phyloP scores from a whole-genome alignment of 129 eudicot genomes.

The Calendula officinalis region DNA sequence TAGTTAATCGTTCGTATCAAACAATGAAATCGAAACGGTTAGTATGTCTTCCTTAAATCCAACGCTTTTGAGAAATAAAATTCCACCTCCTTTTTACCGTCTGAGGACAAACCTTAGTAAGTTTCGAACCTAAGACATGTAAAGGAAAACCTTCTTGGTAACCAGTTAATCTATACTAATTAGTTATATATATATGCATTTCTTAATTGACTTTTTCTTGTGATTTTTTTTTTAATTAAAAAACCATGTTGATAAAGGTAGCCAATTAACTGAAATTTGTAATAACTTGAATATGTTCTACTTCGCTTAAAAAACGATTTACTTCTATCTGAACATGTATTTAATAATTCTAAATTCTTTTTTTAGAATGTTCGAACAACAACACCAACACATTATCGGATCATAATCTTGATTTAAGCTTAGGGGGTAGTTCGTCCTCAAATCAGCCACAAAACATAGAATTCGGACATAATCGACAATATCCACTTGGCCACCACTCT shows the following conservation, averaged over 20 bases:
- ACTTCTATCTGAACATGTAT: not conserved
- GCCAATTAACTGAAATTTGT: too few relatives aligned
- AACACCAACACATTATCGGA: constrained; percentile 29
- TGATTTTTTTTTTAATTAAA: not conserved
- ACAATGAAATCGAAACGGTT: too few relatives aligned
- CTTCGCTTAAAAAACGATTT: not conserved
- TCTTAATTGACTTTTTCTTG: not conserved
- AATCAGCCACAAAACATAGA: constrained; percentile 30
- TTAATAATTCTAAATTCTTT: not conserved
- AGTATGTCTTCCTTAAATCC: too few relatives aligned
- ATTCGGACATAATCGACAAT: constrained; percentile 18
- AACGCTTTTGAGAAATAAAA: too few relatives aligned
- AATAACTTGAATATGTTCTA: not conserved
- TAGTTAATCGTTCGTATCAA: too few relatives aligned
- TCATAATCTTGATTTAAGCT: constrained; percentile 72
- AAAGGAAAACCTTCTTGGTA: too few relatives aligned
- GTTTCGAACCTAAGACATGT: too few relatives aligned
- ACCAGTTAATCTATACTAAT: not conserved
- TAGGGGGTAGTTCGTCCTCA: constrained; percentile 54
- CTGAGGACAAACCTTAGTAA: too few relatives aligned
- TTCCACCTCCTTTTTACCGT: too few relatives aligned
- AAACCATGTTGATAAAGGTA: too few relatives aligned
- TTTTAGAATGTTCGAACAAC: constrained; percentile 29
- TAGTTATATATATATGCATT: not conserved
- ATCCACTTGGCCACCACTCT: constrained; percentile 24